Evolutionary conservation across 352 stramenopile species (phyloP).

Genomic region (Phytophthora pluvialis): DNA sequence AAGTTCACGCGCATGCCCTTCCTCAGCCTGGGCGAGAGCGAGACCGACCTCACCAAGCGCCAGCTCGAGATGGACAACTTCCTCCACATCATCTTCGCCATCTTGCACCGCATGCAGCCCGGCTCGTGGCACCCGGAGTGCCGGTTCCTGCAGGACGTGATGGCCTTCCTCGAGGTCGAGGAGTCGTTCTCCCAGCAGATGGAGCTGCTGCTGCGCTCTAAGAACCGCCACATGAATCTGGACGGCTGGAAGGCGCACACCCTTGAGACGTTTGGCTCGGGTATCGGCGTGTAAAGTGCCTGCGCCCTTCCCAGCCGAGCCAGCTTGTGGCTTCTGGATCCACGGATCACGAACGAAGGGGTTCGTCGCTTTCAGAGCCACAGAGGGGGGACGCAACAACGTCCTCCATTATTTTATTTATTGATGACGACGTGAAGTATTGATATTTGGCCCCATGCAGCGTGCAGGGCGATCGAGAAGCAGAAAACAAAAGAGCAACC

Average conservation of each 20-base stretch:
- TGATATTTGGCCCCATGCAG: conserved; percentile 24
- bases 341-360: conserved; percentile 44
- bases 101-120: conserved; percentile 79
- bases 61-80: conserved; percentile 88
- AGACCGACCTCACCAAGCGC: conserved; percentile 59
- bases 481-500: conserved; percentile 25
- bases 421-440: conserved; percentile 37
- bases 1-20: conserved; percentile 82
- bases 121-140: conserved; percentile 72
- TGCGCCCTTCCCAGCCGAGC: neutral
- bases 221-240: conserved; percentile 74
- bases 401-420: conserved; percentile 36
- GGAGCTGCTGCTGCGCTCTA: conserved; percentile 66
- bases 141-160: conserved; percentile 81
- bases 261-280: conserved; percentile 76
- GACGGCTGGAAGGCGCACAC: conserved; percentile 82
- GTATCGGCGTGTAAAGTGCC: conserved; percentile 59
- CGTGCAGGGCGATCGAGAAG: conserved; percentile 14
- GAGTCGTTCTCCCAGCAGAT: conserved; percentile 77
- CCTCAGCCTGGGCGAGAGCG: conserved; percentile 53
- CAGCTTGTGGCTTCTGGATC: conserved; percentile 20
- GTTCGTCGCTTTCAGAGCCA: conserved; percentile 28
- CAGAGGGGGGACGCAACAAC: conserved; percentile 4
- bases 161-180: conserved; percentile 81
- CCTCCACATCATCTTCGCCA: conserved; percentile 79